Percentiles rank a stretch among this genome's conserved stretches.
Conservation (phyloP, 768 basidiomycete species). For the Asterophora lycoperdoides region DNA sequence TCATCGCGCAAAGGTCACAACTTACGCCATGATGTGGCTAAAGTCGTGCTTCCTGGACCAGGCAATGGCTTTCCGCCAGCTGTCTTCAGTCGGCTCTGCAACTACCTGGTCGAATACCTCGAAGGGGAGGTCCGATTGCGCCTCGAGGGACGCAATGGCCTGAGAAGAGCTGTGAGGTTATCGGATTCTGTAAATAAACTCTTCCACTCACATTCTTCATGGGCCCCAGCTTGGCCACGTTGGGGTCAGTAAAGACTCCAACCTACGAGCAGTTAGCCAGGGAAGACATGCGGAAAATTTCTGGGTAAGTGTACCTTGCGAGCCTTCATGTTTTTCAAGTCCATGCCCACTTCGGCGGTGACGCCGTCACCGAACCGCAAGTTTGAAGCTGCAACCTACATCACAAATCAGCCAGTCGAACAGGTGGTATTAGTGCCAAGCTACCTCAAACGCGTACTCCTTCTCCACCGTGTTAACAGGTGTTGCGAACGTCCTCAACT, state of each 20-base stretch:
- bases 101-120: slow-evolving; percentile 79
- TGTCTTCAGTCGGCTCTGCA: slow-evolving; percentile 89
- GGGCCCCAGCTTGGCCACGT: slow-evolving; percentile 73
- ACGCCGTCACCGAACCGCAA: slow-evolving; percentile 88
- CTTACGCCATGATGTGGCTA: slow-evolving; percentile 88
- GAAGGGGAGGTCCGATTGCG: slow-evolving; percentile 71
- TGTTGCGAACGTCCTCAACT: slow-evolving; percentile 71
- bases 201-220: slow-evolving; percentile 66
- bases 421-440: slow-evolving; percentile 2
- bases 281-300: slow-evolving; percentile 3
- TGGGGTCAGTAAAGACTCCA: slow-evolving; percentile 90
- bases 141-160: slow-evolving; percentile 78
- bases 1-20: slow-evolving; percentile 13
- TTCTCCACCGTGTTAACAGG: slow-evolving; percentile 70
- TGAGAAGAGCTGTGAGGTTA: slow-evolving; percentile 23
- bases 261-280: slow-evolving; percentile 48
- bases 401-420: not conserved
- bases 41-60: slow-evolving; percentile 87
- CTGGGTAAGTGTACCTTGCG: slow-evolving; percentile 50
- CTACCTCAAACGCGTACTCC: slow-evolving; percentile 90
- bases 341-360: slow-evolving; percentile 88
- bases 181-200: not conserved
- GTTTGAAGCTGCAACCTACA: slow-evolving; percentile 80
- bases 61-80: slow-evolving; percentile 81
- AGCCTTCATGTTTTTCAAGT: slow-evolving; percentile 90